Conservation (phyloP, 1,284 basidiomycete species). For the Cyathus olla region DNA sequence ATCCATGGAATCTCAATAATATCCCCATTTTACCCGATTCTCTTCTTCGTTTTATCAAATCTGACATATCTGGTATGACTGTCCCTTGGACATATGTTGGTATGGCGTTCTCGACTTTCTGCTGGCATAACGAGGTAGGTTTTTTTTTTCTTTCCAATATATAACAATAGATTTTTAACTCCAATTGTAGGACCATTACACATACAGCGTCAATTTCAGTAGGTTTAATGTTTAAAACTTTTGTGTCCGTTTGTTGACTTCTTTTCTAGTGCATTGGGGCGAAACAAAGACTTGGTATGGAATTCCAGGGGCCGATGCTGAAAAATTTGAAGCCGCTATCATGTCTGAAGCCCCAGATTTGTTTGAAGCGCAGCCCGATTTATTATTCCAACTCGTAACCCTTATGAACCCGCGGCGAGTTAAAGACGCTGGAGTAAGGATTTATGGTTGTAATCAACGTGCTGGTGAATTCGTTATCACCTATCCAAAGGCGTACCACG, state of each 20-base stretch:
- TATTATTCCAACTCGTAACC: constrained; percentile 98
- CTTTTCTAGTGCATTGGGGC: constrained; percentile 92
- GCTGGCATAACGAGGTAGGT: constrained; percentile 98
- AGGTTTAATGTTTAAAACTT: constrained; percentile 44
- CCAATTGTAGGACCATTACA: constrained; percentile 89
- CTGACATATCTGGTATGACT: constrained; percentile 99
- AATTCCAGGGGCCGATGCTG: constrained; percentile 93
- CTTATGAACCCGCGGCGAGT: constrained; percentile 96
- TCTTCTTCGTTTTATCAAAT: constrained; percentile 93
- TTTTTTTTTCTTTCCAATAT: neutral
- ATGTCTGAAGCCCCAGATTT: constrained; percentile 96
- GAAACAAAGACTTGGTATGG: constrained; percentile 99
- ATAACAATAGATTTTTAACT: neutral
- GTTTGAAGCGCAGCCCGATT: constrained; percentile 98
- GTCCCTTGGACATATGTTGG: constrained; percentile 99
- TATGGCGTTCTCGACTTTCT: constrained; percentile 99
- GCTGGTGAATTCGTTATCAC: constrained; percentile 99
- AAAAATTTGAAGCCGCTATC: constrained; percentile 97
- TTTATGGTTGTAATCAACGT: constrained; percentile 95
- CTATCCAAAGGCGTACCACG: constrained; percentile 98
- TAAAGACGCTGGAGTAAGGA: constrained; percentile 90
- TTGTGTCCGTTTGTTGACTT: constrained; percentile 15
- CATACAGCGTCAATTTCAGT: constrained; percentile 97
- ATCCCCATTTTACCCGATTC: constrained; percentile 93
- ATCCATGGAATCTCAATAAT: constrained; percentile 99